Percentiles rank a stretch among this genome's conserved stretches.
These are phyloP conservation scores for Camelina neglecta DNA, from an alignment of 345 rosid species.

Conservation along the genomic window DNA sequence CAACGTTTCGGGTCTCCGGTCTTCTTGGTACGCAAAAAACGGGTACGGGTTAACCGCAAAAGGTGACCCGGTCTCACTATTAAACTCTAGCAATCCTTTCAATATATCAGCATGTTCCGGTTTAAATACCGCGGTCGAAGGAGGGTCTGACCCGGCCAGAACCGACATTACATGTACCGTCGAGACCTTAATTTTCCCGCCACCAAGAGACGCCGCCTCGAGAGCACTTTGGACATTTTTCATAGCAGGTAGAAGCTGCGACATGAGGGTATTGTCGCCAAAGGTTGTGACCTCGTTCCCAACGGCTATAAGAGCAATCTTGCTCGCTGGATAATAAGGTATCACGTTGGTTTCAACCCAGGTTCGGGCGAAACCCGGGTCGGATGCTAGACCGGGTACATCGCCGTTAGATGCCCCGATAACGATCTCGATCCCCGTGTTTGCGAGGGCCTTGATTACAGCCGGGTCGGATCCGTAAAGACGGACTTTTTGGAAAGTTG, in stretches of 20 bases:
- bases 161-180: constrained; percentile 83
- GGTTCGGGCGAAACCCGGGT: constrained; percentile 62
- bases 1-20: constrained; percentile 77
- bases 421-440: constrained; percentile 77
- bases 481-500: constrained; percentile 72
- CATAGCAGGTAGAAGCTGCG: constrained; percentile 83
- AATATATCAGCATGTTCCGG: constrained; percentile 57
- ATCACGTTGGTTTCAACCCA: constrained; percentile 75
- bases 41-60: constrained; percentile 85
- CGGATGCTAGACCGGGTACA: constrained; percentile 73
- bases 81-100: constrained; percentile 70
- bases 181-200: constrained; percentile 74
- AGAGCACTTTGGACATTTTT: constrained; percentile 77
- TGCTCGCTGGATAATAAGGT: constrained; percentile 80
- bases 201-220: constrained; percentile 60
- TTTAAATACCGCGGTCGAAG: constrained; percentile 67
- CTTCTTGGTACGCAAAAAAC: constrained; percentile 75
- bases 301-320: constrained; percentile 71
- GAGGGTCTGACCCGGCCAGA: constrained; percentile 72
- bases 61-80: constrained; percentile 74
- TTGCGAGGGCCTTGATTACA: constrained; percentile 71
- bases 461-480: constrained; percentile 79
- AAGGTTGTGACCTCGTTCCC: constrained; percentile 76
- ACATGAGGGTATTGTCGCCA: constrained; percentile 55
- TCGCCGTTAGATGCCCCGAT: constrained; percentile 74